Percentiles rank a stretch among this genome's conserved stretches.
Evolutionary conservation across 2,329 filamentous ascomycete species (phyloP).

Genomic region (Fusarium sp.): DNA sequence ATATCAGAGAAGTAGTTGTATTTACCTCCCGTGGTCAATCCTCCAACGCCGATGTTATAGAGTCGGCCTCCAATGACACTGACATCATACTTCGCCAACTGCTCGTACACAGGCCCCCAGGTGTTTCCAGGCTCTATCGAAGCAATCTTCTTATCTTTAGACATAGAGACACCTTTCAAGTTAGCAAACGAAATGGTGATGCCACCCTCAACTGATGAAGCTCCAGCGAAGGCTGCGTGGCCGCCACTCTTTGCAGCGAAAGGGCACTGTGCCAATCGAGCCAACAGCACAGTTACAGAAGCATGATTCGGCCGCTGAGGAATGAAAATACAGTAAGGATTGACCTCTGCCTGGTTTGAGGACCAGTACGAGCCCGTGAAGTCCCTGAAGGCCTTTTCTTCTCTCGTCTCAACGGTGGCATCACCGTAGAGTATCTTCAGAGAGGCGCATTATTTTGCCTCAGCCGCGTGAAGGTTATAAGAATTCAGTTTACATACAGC

Average conservation of each 20-base stretch:
- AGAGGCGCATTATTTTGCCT: conserved; percentile 4
- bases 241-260: conserved; percentile 56
- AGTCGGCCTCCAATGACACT: conserved; percentile 52
- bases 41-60: conserved; percentile 52
- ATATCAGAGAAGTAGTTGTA: rapidly evolving
- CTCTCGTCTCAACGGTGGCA: not conserved
- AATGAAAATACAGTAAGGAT: conserved; percentile 23
- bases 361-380: conserved; percentile 22
- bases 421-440: conserved; percentile 26
- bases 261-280: conserved; percentile 19
- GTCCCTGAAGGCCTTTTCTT: not conserved
- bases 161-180: conserved; percentile 47
- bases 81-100: conserved; percentile 46
- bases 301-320: not conserved
- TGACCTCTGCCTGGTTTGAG: conserved; percentile 9
- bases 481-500: not conserved
- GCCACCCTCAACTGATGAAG: conserved; percentile 49
- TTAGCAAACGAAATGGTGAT: conserved; percentile 50
- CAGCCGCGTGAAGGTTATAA: not conserved
- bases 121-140: conserved; percentile 50
- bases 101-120: conserved; percentile 52
- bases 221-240: conserved; percentile 53
- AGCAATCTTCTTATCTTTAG: conserved; percentile 43
- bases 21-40: conserved; percentile 49
- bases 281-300: conserved; percentile 7